Evolutionary conservation across 371 early-diverging fungal genomes (phyloP), one percentile per base, ranked within the genome.

Genomic region (Zopfochytrium polystomum): DNA sequence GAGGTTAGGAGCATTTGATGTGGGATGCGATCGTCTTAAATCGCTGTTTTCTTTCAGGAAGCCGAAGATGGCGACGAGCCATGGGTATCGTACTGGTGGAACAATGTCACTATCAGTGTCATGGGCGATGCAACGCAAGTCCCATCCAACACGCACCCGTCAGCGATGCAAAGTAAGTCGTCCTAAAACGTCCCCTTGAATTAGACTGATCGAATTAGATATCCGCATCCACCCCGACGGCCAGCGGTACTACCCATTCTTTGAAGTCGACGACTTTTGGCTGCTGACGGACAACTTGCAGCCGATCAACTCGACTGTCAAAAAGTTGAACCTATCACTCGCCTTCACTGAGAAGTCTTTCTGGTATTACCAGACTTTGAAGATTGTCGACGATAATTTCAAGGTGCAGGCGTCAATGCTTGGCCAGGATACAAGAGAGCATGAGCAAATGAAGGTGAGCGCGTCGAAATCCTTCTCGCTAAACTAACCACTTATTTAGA

Each of bases 191-290:
- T n/a, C 18, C 15, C 7, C 48, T 52, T 61, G 32, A 34, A 6
- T 27, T 11, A 9, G 55, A 25, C 22, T 54, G 22, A 42, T 30
- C 15, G 1, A 42, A 5, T 49, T 44, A 73, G 74, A 70, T 33
- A 3, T 76, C 22, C 58, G 69, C 9, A 4, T 76, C 9, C 20
- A 52, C 15, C 25, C 48, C 23, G 67, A 67, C 27, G 66, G 70
- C 72, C 70, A 32, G 22, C 84, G 75, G 59, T 91, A 84, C 71
- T 74, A 79, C n/a, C 94, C 94, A 2, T 76, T 87, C 27, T 58
- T 91, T 38, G 88, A 79, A 55, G 80, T 82, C 33, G 92, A 95
- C 63, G 90, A 92, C 52, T 95, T 95, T 58, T 95, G 96, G 96
- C 64, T 85, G 32, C 71, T 93, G 27, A 71, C 72, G n/a, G 87